Conservation (phyloP, 169 alveolate genomes). For the Plasmodium reichenowi region DNA sequence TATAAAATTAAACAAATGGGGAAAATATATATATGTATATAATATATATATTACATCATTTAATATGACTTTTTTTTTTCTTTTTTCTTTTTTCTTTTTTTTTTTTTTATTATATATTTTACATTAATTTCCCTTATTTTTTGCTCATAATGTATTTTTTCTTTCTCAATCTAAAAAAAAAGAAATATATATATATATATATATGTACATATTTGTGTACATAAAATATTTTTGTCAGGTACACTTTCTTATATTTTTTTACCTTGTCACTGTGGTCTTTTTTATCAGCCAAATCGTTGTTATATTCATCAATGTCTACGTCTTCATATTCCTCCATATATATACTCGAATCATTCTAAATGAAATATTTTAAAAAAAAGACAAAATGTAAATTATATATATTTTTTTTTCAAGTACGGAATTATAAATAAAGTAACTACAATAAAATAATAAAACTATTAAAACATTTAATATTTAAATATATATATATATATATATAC, state of each 20-base stretch:
- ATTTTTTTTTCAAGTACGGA: not conserved
- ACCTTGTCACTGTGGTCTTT: constrained; percentile 35
- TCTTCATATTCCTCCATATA: constrained; percentile 76
- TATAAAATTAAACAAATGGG: constrained; percentile 1
- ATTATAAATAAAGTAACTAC: not conserved
- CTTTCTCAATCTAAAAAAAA: constrained; percentile 58
- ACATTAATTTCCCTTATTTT: constrained; percentile 59
- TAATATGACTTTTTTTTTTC: not conserved
- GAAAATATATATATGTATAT: not conserved
- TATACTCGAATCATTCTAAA: constrained; percentile 51
- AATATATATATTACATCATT: not conserved
- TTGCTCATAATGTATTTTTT: constrained; percentile 50
- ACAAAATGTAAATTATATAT: not conserved
- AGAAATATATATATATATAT: not conserved
- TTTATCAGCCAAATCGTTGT: constrained; percentile 42
- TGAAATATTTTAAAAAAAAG: not conserved
- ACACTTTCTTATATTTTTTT: not conserved
- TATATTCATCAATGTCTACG: constrained; percentile 57
- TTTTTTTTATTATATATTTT: constrained; percentile 9
- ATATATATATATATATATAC: too few relatives aligned
- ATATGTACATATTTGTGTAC: not conserved
- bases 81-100: constrained; percentile 1
- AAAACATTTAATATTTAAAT: too few relatives aligned
- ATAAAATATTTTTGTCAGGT: not conserved
- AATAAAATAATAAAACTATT: not conserved